Conservation (phyloP, 352 stramenopile genomes). For the Phytophthora nicotianae region DNA sequence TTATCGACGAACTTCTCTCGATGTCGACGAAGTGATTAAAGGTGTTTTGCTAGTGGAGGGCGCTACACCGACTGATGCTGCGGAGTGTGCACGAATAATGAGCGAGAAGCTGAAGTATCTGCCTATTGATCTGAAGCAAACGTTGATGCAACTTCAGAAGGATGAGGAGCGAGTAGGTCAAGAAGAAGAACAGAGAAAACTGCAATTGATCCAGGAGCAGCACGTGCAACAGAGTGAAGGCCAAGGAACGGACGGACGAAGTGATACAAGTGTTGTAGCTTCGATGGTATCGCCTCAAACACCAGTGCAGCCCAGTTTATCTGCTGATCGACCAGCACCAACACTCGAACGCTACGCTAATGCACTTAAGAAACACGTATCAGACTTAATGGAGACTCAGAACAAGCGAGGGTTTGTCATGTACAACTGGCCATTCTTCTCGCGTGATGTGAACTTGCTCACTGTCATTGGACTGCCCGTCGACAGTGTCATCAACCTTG, state of each 20-base stretch:
- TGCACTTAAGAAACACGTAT: slow-evolving; percentile 22
- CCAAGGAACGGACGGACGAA: slow-evolving; percentile 14
- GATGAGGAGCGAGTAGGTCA: slow-evolving; percentile 25
- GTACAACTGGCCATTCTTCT: slow-evolving; percentile 62
- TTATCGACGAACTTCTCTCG: slow-evolving; percentile 14
- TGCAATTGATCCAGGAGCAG: slow-evolving; percentile 13
- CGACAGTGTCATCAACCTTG: slow-evolving; percentile 65
- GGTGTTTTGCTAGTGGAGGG: slow-evolving; percentile 59
- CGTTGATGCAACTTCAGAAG: slow-evolving; percentile 28
- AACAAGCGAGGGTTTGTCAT: slow-evolving; percentile 52
- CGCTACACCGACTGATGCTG: slow-evolving; percentile 36
- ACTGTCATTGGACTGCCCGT: slow-evolving; percentile 52
- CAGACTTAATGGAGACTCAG: slow-evolving; percentile 15
- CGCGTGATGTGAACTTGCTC: slow-evolving; percentile 47
- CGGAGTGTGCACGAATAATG: slow-evolving; percentile 43
- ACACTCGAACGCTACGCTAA: slow-evolving; percentile 23
- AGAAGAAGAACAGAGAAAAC: slow-evolving; percentile 19
- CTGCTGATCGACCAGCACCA: slow-evolving; percentile 8
- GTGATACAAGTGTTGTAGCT: slow-evolving; percentile 5
- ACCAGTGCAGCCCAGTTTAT: neutral
- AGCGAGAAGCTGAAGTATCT: slow-evolving; percentile 51
- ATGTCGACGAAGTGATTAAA: slow-evolving; percentile 58
- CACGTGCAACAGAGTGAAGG: slow-evolving; percentile 19
- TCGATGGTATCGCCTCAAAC: neutral
- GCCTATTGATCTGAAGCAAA: slow-evolving; percentile 43